Conservation (phyloP, 1,139 yeast species). For the Debaryomyces psychrophilus region DNA sequence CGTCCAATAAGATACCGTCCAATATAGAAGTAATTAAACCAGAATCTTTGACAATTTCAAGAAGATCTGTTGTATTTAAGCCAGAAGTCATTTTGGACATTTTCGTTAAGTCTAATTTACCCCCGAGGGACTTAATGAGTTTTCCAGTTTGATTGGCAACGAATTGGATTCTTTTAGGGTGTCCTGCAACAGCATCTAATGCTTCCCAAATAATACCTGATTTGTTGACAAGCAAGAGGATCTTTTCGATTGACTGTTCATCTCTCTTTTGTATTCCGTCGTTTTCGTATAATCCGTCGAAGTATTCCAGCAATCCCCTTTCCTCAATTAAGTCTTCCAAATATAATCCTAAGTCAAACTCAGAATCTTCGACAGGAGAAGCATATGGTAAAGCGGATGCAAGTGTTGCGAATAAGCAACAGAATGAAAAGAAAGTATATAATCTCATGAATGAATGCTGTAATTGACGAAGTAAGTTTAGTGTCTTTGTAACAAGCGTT, state of each 20-base stretch:
- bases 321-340: constrained; percentile 18
- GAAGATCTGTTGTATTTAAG: constrained; percentile 30
- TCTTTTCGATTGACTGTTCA: constrained; percentile 25
- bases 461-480: not conserved
- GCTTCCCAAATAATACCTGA: constrained; percentile 42
- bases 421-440: constrained; percentile 11
- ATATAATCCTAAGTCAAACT: constrained; percentile 19
- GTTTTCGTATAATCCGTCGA: constrained; percentile 14
- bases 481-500: not conserved
- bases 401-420: constrained; percentile 14
- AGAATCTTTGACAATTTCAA: constrained; percentile 30
- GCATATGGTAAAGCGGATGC: constrained; percentile 23
- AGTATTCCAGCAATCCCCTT: constrained; percentile 15
- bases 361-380: constrained; percentile 23
- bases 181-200: constrained; percentile 40
- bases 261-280: constrained; percentile 21
- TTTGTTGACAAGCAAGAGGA: constrained; percentile 34
- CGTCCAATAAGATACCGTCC: constrained; percentile 43
- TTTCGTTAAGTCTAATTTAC: not conserved
- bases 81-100: constrained; percentile 15
- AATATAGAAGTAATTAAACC: constrained; percentile 40
- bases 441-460: constrained; percentile 10
- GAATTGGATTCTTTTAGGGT: constrained; percentile 30
- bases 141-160: constrained; percentile 36
- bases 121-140: constrained; percentile 8